Evolutionary conservation across 1,284 basidiomycete genomes (phyloP).

Genomic region (Leccinum cinnamomeum): DNA sequence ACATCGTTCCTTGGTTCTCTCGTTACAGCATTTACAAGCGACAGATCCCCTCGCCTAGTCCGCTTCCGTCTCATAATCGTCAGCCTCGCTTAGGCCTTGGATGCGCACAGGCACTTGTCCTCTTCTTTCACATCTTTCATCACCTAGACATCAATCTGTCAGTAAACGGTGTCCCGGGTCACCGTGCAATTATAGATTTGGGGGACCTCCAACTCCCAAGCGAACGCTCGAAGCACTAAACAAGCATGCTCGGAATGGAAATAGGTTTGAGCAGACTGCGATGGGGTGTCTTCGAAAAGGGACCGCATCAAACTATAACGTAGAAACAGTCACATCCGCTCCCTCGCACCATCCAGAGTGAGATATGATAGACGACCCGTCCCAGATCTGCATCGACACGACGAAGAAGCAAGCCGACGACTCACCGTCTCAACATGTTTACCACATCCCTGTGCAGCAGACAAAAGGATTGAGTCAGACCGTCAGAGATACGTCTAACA

Average conservation of each 20-base stretch:
- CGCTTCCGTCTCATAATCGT: background rate
- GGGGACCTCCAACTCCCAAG: constrained; percentile 26
- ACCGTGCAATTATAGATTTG: constrained; percentile 26
- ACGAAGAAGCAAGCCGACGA: constrained; percentile 22
- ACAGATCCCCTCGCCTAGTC: constrained; percentile 11
- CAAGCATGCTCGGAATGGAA: constrained; percentile 16
- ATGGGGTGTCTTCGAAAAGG: constrained; percentile 39
- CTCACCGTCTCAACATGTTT: constrained; percentile 62
- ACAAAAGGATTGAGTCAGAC: constrained; percentile 1
- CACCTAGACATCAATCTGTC: constrained; percentile 37
- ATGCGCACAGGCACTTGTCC: constrained; percentile 61
- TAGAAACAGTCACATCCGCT: constrained; percentile 21
- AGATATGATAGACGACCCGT: constrained; percentile 9
- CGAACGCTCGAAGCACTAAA: constrained; percentile 25
- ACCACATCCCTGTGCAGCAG: constrained; percentile 60
- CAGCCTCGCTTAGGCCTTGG: constrained; percentile 22
- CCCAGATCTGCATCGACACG: constrained; percentile 21
- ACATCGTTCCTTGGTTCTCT: constrained; percentile 21
- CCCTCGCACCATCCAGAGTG: constrained; percentile 9
- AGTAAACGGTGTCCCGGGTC: constrained; percentile 46
- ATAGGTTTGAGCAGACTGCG: constrained; percentile 26
- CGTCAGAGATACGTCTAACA: constrained; percentile 19
- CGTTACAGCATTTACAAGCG: constrained; percentile 14
- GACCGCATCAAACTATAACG: constrained; percentile 36
- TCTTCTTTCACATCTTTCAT: constrained; percentile 56